Percentiles rank a stretch among this genome's conserved stretches.
phyloP scores from a whole-genome alignment of 306 rosid species.

The Fragaria ananassa region DNA sequence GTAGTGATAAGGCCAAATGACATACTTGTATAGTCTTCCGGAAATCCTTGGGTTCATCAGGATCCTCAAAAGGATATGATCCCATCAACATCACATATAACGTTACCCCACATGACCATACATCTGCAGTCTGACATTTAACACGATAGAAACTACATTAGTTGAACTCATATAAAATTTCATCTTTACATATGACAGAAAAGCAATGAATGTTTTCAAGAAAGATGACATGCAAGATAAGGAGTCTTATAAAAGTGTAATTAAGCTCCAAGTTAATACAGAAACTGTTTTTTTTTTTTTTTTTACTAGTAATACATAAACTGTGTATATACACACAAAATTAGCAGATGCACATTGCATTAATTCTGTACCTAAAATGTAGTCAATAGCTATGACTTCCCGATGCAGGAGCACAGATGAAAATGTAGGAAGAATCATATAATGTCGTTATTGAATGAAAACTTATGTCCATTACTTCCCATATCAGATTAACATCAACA shows the following conservation, averaged over 20 bases:
- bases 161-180: background rate
- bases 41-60: constrained; percentile 77
- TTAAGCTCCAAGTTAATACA: background rate
- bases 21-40: constrained; percentile 84
- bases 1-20: constrained; percentile 14
- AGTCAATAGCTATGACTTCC: too few relatives aligned
- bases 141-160: constrained; percentile 5
- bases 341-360: background rate
- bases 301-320: too few relatives aligned
- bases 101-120: constrained; percentile 97
- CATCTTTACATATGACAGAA: background rate
- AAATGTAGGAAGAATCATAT: background rate
- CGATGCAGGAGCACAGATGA: background rate
- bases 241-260: background rate
- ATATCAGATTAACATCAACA: background rate
- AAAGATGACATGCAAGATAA: background rate
- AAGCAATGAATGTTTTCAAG: background rate
- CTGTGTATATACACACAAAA: too few relatives aligned
- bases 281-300: background rate
- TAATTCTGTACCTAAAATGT: background rate
- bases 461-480: background rate
- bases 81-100: constrained; percentile 90
- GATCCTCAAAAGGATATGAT: constrained; percentile 92
- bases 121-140: constrained; percentile 77
- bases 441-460: background rate